Percentiles rank a stretch among this genome's conserved stretches.
phyloP scores from a whole-genome alignment of 768 basidiomycete species.

The Naganishia vishniacii region DNA sequence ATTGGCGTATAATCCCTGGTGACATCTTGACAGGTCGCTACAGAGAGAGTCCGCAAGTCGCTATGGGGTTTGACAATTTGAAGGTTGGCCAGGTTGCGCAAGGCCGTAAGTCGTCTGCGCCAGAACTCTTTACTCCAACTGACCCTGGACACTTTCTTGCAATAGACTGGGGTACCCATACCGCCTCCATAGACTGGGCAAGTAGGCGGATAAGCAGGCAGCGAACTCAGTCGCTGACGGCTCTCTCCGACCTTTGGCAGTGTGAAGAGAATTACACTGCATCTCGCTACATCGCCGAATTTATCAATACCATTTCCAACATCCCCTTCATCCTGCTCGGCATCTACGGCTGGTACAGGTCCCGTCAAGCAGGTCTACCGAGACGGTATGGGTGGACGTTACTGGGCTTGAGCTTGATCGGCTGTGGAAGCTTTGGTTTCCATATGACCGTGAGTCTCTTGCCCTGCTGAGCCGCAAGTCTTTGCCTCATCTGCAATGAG shows the following conservation, averaged over 20 bases:
- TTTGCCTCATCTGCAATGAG: neutral
- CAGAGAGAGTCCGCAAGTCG: too few species aligned
- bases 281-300: slow-evolving; percentile 69
- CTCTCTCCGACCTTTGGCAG: slow-evolving; percentile 19
- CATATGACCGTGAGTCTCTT: slow-evolving; percentile 56
- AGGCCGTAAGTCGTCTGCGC: slow-evolving; percentile 34
- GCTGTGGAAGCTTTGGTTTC: slow-evolving; percentile 71
- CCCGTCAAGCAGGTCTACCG: slow-evolving; percentile 45
- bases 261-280: slow-evolving; percentile 70
- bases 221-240: slow-evolving; percentile 1
- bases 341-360: slow-evolving; percentile 52
- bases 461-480: neutral
- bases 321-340: slow-evolving; percentile 59
- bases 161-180: slow-evolving; percentile 44
- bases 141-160: neutral
- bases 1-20: too few species aligned
- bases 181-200: slow-evolving; percentile 42
- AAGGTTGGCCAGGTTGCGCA: slow-evolving; percentile 34
- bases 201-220: neutral
- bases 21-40: too few species aligned
- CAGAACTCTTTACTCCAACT: neutral
- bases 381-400: slow-evolving; percentile 45
- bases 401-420: slow-evolving; percentile 61
- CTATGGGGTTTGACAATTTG: slow-evolving; percentile 41
- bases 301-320: slow-evolving; percentile 70